These are phyloP conservation scores for Sarcodon aspratus DNA, from an alignment of 768 basidiomycete genomes.

Conservation along the genomic window DNA sequence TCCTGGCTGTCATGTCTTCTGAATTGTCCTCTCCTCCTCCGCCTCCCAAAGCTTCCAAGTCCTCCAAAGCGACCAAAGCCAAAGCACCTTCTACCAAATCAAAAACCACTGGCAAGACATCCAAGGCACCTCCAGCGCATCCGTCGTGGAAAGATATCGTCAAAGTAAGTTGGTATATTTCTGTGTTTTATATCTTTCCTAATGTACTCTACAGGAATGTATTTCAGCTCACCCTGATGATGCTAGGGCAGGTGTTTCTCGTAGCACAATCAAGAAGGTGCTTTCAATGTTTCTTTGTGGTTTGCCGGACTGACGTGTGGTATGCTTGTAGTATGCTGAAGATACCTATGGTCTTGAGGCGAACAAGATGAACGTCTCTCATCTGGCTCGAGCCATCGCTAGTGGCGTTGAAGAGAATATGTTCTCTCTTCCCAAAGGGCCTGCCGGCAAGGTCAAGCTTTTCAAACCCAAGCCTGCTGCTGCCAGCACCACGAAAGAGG, in stretches of 20 bases:
- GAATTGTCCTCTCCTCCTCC: background rate
- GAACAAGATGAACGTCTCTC: constrained; percentile 27
- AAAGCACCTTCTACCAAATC: constrained; percentile 7
- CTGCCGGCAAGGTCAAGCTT: constrained; percentile 67
- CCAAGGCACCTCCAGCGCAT: constrained; percentile 12
- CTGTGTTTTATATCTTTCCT: background rate
- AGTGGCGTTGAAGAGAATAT: constrained; percentile 37
- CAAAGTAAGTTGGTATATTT: constrained; percentile 13
- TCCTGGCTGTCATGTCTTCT: background rate
- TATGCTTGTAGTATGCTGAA: constrained; percentile 33
- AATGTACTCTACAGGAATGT: constrained; percentile 43
- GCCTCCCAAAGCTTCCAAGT: constrained; percentile 4
- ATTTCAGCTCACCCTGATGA: constrained; percentile 57
- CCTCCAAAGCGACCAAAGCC: constrained; percentile 5
- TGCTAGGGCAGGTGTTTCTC: constrained; percentile 61
- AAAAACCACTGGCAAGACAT: constrained; percentile 2
- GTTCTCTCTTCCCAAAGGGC: constrained; percentile 52
- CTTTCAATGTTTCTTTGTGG: constrained; percentile 1
- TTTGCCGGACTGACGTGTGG: background rate
- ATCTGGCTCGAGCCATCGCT: constrained; percentile 44
- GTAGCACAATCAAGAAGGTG: constrained; percentile 58
- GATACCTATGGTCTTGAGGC: constrained; percentile 37
- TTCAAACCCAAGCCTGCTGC: constrained; percentile 34
- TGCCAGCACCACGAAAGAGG: constrained; percentile 46
- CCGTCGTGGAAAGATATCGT: constrained; percentile 29